Percentiles rank a stretch among this genome's conserved stretches.
Evolutionary conservation across 2,329 filamentous ascomycete genomes (phyloP).

Genomic region (Xylaria arbuscula): DNA sequence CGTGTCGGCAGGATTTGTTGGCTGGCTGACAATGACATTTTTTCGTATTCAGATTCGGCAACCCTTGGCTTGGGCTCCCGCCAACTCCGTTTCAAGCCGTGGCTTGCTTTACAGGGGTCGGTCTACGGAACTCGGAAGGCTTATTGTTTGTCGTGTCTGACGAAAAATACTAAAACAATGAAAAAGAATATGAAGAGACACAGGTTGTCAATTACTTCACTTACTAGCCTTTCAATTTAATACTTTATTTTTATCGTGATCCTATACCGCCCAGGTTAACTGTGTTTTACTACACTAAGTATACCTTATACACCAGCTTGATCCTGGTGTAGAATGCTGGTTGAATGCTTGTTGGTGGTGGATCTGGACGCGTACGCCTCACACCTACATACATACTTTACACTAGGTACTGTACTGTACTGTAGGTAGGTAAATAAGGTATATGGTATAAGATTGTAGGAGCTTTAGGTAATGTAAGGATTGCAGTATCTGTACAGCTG

Average conservation of each 20-base stretch:
- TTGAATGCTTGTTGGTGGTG: neutral
- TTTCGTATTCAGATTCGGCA: neutral
- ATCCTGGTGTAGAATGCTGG: neutral
- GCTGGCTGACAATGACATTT: neutral
- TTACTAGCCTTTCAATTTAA: no score
- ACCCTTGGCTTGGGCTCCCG: neutral
- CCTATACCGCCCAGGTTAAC: neutral
- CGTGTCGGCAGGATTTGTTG: neutral
- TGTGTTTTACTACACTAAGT: neutral
- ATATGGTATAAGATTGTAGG: no score
- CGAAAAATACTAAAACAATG: no score
- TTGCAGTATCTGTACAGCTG: neutral
- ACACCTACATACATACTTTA: neutral
- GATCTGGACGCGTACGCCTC: conserved; percentile 15
- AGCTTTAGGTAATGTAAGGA: no score
- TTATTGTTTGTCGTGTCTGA: neutral
- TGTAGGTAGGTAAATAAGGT: no score
- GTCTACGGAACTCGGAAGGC: neutral
- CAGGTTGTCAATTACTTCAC: neutral
- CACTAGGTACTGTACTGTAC: no score
- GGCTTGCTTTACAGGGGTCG: neutral
- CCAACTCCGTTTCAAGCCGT: neutral
- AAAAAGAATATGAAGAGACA: no score
- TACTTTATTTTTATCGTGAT: no score
- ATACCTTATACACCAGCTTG: no score